Conservation (phyloP, 768 basidiomycete genomes). For the Boletus rex-veris region DNA sequence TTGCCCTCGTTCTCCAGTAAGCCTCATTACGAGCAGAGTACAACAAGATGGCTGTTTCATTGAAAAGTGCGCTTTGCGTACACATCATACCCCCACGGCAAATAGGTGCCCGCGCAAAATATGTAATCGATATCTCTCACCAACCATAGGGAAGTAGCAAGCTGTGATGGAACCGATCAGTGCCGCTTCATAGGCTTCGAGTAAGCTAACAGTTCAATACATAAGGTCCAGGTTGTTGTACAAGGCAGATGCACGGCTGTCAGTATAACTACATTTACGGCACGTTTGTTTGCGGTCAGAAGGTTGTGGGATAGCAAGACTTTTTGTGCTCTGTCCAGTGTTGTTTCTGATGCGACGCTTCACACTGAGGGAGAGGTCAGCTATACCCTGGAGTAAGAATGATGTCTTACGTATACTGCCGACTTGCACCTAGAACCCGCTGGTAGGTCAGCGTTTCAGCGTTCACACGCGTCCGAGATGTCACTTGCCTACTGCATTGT, state of each 20-base stretch:
- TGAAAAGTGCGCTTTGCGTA: too few species aligned
- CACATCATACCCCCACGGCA: too few species aligned
- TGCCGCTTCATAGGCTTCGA: too few species aligned
- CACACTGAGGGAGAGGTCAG: constrained; percentile 29
- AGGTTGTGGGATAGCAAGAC: constrained; percentile 32
- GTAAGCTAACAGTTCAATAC: too few species aligned
- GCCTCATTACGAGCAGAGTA: background rate
- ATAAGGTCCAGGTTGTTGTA: background rate
- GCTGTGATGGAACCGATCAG: too few species aligned
- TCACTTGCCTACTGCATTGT: constrained; percentile 37
- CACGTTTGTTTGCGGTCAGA: constrained; percentile 19
- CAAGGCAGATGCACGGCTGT: background rate
- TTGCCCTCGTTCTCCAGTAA: background rate
- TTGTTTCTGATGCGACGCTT: constrained; percentile 34
- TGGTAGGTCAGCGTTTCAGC: background rate
- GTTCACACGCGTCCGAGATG: background rate
- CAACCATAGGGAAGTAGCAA: background rate
- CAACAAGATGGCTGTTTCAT: too few species aligned
- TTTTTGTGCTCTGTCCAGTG: constrained; percentile 37
- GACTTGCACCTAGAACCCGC: constrained; percentile 36
- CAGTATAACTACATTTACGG: background rate
- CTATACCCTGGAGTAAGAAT: background rate
- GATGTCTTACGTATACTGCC: constrained; percentile 39
- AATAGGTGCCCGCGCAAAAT: background rate
- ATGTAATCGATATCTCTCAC: background rate